Evolutionary conservation across 2,329 filamentous ascomycete species (phyloP), one percentile per base, ranked within the genome.

Genomic region (Fusarium goolgardi): DNA sequence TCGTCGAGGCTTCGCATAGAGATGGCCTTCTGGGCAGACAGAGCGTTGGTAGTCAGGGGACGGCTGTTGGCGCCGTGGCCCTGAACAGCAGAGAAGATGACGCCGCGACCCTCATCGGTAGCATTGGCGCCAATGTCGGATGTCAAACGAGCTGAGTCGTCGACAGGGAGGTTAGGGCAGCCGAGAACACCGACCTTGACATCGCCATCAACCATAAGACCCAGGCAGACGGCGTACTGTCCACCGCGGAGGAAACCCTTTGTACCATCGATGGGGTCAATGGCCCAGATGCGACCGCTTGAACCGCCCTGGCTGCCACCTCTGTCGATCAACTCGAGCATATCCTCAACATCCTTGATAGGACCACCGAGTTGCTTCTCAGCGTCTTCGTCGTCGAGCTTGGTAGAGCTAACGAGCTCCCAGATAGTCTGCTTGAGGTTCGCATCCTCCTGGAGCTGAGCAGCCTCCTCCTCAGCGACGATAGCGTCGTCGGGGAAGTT

Each of bases 231-330:
- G 56, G 96, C 96, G 78, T 99, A 99, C 82, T 99, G 96, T 39
- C 94, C 96, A 54, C 96, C 96, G 66, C 96, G 88, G 63, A 99
- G 84, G 83, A 99, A 99, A 31, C 96, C 96, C 82, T 97, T 97
- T 55, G 96, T 99, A 70, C 96, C 96, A 79, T 99, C 96, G 67
- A 99, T 97, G 62, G 96, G 96, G 80, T 99, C 96, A 59, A 99
- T 89, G 40, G 95, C 92, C 96, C 96, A 99, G 79, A 98, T 93
- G 71, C 96, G 86, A 66, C 93, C 94, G 69, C 83, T 85, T 63
- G 81, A 79, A 29, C 93, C 93, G 63, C 93, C 93, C 59, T 86
- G 81, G 79, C 90, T 92, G 76, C 86, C 87, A 41, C 90, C 90
- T 64, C 80, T 79, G 81, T 92, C 90, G 70, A 93, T 89, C 39